A percentile compares a stretch with the other conserved stretches of the same genome.
Conservation (phyloP, 2,329 filamentous ascomycete species). For the Colletotrichum sp. region DNA sequence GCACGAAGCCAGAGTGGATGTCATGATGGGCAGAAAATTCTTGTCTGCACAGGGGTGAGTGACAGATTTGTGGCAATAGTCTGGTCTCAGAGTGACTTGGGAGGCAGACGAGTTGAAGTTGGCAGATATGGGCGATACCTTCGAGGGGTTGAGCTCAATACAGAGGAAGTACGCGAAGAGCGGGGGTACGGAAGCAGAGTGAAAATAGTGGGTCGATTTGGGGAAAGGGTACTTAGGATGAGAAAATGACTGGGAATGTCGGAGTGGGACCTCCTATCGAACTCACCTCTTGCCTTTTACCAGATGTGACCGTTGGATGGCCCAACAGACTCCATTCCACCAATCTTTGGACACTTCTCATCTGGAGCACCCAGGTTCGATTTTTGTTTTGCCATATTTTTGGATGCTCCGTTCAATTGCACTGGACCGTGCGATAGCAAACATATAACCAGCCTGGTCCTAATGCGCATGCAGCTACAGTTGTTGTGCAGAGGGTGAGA, state of each 20-base stretch:
- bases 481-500: not conserved
- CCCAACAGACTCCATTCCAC: slow-evolving; percentile 44
- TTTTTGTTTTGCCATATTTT: slow-evolving; percentile 16
- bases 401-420: not conserved
- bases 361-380: slow-evolving; percentile 30
- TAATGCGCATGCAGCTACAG: not conserved
- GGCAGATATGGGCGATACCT: not conserved
- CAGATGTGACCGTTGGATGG: slow-evolving; percentile 68
- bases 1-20: slow-evolving; percentile 68
- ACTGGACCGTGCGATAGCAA: not conserved
- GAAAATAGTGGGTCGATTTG: not conserved
- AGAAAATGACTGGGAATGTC: slow-evolving; percentile 5
- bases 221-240: slow-evolving; percentile 20
- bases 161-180: not conserved
- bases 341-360: slow-evolving; percentile 41
- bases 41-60: not conserved
- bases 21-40: slow-evolving; percentile 24
- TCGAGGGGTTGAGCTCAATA: not conserved
- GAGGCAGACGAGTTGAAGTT: not conserved
- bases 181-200: not conserved
- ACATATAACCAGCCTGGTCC: not conserved
- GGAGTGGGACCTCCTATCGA: slow-evolving; percentile 68
- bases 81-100: not conserved
- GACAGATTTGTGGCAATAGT: not conserved
- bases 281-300: slow-evolving; percentile 74